Evolutionary conservation across 1,139 yeast species (phyloP).

Genomic region (Candida sp.): DNA sequence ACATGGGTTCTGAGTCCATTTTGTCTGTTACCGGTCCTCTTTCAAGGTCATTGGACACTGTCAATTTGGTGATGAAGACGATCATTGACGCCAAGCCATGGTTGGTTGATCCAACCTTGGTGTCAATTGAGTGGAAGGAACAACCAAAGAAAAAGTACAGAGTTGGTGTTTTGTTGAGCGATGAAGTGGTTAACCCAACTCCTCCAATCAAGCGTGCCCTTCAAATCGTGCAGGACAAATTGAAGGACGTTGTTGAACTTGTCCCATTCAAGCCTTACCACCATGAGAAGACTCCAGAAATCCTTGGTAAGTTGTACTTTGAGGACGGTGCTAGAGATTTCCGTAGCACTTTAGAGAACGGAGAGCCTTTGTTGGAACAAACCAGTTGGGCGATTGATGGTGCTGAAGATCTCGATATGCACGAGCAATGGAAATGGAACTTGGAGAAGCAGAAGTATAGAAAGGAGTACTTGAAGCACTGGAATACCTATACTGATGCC

Average conservation of each 20-base stretch:
- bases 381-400: constrained; percentile 21
- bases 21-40: constrained; percentile 53
- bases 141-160: constrained; percentile 15
- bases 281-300: constrained; percentile 17
- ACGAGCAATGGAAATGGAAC: constrained; percentile 24
- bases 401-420: constrained; percentile 17
- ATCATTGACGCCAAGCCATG: constrained; percentile 28
- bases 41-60: constrained; percentile 31
- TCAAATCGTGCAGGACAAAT: constrained; percentile 17
- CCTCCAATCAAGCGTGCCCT: constrained; percentile 28
- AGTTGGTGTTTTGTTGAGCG: constrained; percentile 20
- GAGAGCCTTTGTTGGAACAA: constrained; percentile 24
- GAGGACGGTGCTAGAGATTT: constrained; percentile 28
- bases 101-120: constrained; percentile 21
- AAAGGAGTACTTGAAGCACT: constrained; percentile 22
- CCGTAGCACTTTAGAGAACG: constrained; percentile 18
- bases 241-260: constrained; percentile 18
- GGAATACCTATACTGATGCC: constrained; percentile 17
- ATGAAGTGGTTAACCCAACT: constrained; percentile 22
- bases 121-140: constrained; percentile 21
- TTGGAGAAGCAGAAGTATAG: constrained; percentile 23
- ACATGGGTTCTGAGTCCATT: constrained; percentile 36
- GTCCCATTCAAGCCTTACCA: constrained; percentile 20
- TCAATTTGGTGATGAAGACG: constrained; percentile 30
- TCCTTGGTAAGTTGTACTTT: constrained; percentile 21